Percentiles rank a stretch among this genome's conserved stretches.
phyloP scores from a whole-genome alignment of 106 monocot genomes.

The Dioscorea dumetorum region DNA sequence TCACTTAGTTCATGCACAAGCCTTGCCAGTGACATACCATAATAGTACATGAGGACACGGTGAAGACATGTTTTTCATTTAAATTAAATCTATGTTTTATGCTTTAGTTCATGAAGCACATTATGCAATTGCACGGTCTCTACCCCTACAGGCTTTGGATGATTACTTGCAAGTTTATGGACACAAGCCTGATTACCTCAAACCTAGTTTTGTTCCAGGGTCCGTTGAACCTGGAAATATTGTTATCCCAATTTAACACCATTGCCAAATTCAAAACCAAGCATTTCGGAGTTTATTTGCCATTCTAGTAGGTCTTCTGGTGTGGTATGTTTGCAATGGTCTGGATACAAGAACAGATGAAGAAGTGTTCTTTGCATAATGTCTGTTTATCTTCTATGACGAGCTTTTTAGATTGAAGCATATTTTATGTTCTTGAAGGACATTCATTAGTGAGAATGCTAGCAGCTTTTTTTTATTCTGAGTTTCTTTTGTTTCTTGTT shows the following conservation, averaged over 20 bases:
- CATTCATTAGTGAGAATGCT: too few relatives aligned
- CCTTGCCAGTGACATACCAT: not conserved
- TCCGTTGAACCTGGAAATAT: not conserved
- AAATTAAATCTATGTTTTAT: not conserved
- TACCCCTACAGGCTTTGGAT: conserved; percentile 1
- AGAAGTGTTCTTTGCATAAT: too few relatives aligned
- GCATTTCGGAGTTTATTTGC: not conserved
- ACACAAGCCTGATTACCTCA: not conserved
- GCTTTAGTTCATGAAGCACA: not conserved
- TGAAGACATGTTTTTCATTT: not conserved
- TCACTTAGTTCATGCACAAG: not conserved
- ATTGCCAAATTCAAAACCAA: not conserved
- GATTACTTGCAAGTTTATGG: not conserved
- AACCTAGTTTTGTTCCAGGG: not conserved
- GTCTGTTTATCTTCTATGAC: too few relatives aligned
- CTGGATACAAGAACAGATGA: too few relatives aligned
- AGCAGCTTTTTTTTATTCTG: too few relatives aligned
- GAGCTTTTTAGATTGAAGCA: too few relatives aligned
- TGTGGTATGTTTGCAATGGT: too few relatives aligned
- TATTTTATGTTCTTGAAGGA: too few relatives aligned
- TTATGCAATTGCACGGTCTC: not conserved
- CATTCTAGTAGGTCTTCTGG: not conserved
- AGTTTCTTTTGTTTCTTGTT: too few relatives aligned
- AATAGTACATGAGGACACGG: not conserved
- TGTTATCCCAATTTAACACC: not conserved